phyloP scores from a whole-genome alignment of 306 rosid species.

The Phaseolus lunatus region DNA sequence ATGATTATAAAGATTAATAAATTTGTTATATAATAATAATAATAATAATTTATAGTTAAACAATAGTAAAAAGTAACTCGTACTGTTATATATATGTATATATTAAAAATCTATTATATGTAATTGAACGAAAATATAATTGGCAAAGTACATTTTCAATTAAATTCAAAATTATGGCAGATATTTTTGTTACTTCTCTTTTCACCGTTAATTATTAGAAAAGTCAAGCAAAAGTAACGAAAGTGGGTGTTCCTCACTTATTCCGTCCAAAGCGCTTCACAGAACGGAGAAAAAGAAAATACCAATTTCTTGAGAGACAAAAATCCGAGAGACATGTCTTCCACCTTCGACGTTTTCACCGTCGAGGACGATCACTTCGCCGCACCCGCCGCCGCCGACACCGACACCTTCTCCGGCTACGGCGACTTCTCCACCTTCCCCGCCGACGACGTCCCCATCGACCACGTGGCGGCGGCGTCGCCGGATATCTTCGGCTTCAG shows the following conservation, averaged over 20 bases:
- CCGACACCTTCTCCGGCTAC: conserved; percentile 62
- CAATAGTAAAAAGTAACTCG: too few relatives aligned
- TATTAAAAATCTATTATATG: too few relatives aligned
- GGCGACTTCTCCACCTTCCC: conserved; percentile 69
- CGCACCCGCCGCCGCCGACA: conserved; percentile 52
- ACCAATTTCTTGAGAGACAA: conserved; percentile 34
- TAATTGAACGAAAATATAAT: too few relatives aligned
- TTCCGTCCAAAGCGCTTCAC: conserved; percentile 12
- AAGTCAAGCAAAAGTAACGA: conserved; percentile 18
- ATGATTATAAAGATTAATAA: too few relatives aligned
- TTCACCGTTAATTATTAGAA: conserved; percentile 55
- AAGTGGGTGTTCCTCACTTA: background rate
- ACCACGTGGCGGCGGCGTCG: conserved; percentile 57
- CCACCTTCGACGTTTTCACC: conserved; percentile 84
- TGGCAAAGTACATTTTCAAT: too few relatives aligned
- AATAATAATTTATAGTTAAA: too few relatives aligned
- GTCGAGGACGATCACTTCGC: conserved; percentile 62
- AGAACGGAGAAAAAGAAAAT: conserved; percentile 24
- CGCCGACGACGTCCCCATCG: conserved; percentile 57
- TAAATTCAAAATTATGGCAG: background rate
- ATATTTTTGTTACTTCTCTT: background rate
- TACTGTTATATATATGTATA: too few relatives aligned
- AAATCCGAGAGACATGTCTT: conserved; percentile 56
- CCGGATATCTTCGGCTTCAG: conserved; percentile 79
- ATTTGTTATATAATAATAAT: too few relatives aligned